Base-by-base conservation (phyloP, 2,329 filamentous ascomycete genomes). In the Metarhizium anisopliae region DNA sequence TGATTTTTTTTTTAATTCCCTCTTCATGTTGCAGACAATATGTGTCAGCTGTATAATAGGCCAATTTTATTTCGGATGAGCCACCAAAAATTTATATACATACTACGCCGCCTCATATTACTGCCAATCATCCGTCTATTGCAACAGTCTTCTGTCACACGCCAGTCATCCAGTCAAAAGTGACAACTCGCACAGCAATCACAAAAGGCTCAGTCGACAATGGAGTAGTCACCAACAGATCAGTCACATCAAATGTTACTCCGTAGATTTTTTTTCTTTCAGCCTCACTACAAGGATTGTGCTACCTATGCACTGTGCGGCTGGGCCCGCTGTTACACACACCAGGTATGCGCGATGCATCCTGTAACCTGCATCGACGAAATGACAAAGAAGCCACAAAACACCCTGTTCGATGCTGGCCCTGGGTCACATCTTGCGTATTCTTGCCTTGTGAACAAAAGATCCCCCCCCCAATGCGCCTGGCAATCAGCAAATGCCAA, bases 321-420 rank as follows among this genome's bases (percentile, higher is more conserved):
- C 25, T 14, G 30, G 50, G 14, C 30, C 50, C 50, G 38, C 50
- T 47, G 50, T 55, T n/a, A 55, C 55, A 57, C 47, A 51, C 43
- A 51, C 25, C 51, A 56, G 51, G 36, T 30, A 47, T 52, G 55
- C 55, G 38, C 11, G 30, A 56, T 47, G 51, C 56, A 54, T 57
- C 57, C 50, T 53, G 56, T 50, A 30, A 30, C 50, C 52, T 54
- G 49, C 52, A 56, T 47, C 32, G 14, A 13, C 35, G 18, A 50
- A 51, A 47, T 51, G 43, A 50, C 36, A 54, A 47, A 47, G 47
- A 55, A 53, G 38, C 47, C 53, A 35, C 20, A 35, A 51, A 36
- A 49, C 47, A 49, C 53, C 30, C 10, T 51, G 32, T n/a, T 54
- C 40, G 52, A 53, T 51, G 29, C 3, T 18, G 45, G 35, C 18